Base-by-base conservation (phyloP, 768 basidiomycete species). In the Tricholoma terreum region DNA sequence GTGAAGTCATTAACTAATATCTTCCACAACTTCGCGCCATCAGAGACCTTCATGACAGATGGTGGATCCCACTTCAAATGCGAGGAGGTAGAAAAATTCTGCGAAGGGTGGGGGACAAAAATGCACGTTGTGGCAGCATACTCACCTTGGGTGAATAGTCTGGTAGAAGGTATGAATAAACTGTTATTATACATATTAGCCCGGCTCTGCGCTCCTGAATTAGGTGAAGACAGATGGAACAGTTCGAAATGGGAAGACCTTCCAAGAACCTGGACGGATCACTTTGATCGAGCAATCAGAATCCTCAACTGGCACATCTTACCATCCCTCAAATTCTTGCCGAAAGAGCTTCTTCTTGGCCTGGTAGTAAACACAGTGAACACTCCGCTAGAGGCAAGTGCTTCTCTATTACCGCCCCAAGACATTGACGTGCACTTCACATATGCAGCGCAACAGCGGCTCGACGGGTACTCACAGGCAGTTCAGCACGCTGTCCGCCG, bases 81-180 rank as follows among this genome's bases (percentile, higher is more conserved):
- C 31, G 12, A n/a, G n/a, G n/a, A n/a, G n/a, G n/a, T n/a, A n/a
- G n/a, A n/a, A n/a, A n/a, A n/a, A n/a, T n/a, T n/a, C n/a, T n/a
- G n/a, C n/a, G n/a, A n/a, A n/a, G n/a, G n/a, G n/a, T n/a, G n/a
- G n/a, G n/a, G n/a, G n/a, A n/a, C n/a, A n/a, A n/a, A n/a, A n/a
- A n/a, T n/a, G n/a, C n/a, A n/a, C n/a, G n/a, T n/a, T n/a, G n/a
- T n/a, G n/a, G n/a, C n/a, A n/a, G n/a, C n/a, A n/a, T n/a, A n/a
- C n/a, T n/a, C n/a, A n/a, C n/a, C n/a, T 6, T 54, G 52, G 38
- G 33, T 77, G 75, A 76, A 76, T 52, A 70, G 75, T 0, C 61
- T 74, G 0, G 63, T 73, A 0, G 69, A 75, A 43, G 67, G 68
- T 6, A 60, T 65, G 0, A 77, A 78, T 55, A 63, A 61, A 10